Base-by-base conservation (phyloP, 495 filamentous ascomycete genomes). In the Thozetella sp. region DNA sequence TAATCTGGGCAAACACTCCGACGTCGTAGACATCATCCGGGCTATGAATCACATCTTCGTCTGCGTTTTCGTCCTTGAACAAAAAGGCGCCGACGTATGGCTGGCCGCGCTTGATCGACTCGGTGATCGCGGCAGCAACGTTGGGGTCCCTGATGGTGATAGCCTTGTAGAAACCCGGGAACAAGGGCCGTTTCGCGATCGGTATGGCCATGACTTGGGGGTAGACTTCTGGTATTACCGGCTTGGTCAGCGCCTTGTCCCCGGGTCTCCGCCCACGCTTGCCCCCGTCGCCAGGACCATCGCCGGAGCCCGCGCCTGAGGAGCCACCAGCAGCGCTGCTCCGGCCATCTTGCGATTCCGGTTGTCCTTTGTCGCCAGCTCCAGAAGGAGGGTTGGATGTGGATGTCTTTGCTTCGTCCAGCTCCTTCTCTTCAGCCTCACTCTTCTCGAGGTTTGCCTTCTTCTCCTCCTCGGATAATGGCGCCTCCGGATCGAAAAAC, bases 191-290 rank as follows among this genome's bases (percentile, higher is more conserved):
- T 76, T 95, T 93, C 3, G 91, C 90, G 64, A 99, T 97, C n/a
- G 96, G 95, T 56, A 99, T 94, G 0, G 96, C 96, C 90, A 99
- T 93, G 52, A 99, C 93, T 68, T 98, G 94, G 22, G 96, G 95
- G 71, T 99, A 99, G 37, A 97, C 88, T 52, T 97, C 96, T 22
- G 96, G 96, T 3, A 97, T 88, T 0, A 87, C 81, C 2, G 93
- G 90, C 75, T 97, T 98, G 67, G 91, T 85, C 51, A 98, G 75
- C 22, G 90, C 88, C 66, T 86, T 87, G 34, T 95, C 91, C 22
- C 83, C 75, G 25, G 71, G 66, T 68, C 88, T 93, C 67, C 89
- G 84, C 51, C 91, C 86, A 53, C 75, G 75, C 63, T 72, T 79
- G 23, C 82, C 79, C 22, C 81, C 77, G 58, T 82, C 76, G 20